Evolutionary conservation across 2,329 filamentous ascomycete genomes (phyloP).

Genomic region (Metarhizium album): DNA sequence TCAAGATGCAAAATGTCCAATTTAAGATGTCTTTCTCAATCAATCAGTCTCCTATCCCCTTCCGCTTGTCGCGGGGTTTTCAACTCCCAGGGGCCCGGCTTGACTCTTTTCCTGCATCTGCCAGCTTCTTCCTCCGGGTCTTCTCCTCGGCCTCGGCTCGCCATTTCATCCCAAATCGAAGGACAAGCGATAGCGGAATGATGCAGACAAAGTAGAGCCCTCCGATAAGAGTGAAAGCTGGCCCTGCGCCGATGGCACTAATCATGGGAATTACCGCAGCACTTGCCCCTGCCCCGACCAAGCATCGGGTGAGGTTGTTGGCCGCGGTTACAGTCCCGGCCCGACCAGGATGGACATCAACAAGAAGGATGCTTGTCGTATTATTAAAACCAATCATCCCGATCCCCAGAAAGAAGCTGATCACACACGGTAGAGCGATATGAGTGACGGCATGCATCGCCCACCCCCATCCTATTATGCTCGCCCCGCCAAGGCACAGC

Average conservation of each 20-base stretch:
- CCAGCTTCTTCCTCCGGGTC: constrained; percentile 13
- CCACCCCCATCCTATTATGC: constrained; percentile 43
- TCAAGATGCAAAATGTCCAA: not conserved
- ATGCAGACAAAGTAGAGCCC: constrained; percentile 28
- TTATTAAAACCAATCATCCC: constrained; percentile 45
- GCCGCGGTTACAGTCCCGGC: constrained; percentile 45
- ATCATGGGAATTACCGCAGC: constrained; percentile 43
- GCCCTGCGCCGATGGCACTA: constrained; percentile 36
- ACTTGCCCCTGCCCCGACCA: constrained; percentile 41
- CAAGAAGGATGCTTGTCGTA: constrained; percentile 38
- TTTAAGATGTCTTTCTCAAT: too few relatives aligned
- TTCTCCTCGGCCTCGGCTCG: constrained; percentile 23
- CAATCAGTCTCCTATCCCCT: too few relatives aligned
- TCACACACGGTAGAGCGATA: constrained; percentile 34
- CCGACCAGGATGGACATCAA: constrained; percentile 43
- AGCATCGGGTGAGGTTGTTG: constrained; percentile 45
- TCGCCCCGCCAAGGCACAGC: constrained; percentile 35
- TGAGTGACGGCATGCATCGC: constrained; percentile 29
- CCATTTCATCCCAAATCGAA: constrained; percentile 33
- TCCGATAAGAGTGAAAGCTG: constrained; percentile 39
- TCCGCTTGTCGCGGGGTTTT: too few relatives aligned
- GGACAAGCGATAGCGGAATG: constrained; percentile 30
- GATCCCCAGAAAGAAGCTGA: constrained; percentile 35
- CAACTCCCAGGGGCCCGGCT: not conserved
- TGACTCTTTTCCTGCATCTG: not conserved